A percentile compares a stretch with the other conserved stretches of the same genome.
phyloP scores from a whole-genome alignment of 2,329 filamentous ascomycete species.

The Rosellinia necatrix region DNA sequence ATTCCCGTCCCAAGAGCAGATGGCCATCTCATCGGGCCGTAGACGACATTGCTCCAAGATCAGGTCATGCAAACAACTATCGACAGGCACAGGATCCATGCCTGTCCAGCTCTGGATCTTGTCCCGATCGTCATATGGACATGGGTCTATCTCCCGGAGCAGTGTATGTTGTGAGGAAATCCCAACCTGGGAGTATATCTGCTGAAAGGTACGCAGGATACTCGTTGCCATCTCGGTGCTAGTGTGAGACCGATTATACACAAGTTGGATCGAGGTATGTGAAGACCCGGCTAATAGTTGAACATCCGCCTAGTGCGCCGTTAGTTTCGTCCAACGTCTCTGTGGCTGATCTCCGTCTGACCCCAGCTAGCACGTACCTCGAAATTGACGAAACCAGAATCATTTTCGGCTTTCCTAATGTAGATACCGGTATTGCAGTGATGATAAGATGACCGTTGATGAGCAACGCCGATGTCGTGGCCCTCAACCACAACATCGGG shows the following conservation, averaged over 20 bases:
- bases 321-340: neutral
- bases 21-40: slow-evolving; percentile 17
- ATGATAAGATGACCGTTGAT: slow-evolving; percentile 22
- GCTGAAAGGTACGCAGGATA: slow-evolving; percentile 26
- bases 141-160: slow-evolving; percentile 22
- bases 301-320: slow-evolving; percentile 12
- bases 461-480: slow-evolving; percentile 20
- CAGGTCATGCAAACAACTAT: slow-evolving; percentile 23
- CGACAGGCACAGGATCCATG: slow-evolving; percentile 18
- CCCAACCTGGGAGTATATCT: slow-evolving; percentile 23
- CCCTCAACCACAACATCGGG: slow-evolving; percentile 13
- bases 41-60: slow-evolving; percentile 22
- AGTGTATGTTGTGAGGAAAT: slow-evolving; percentile 7
- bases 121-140: slow-evolving; percentile 11
- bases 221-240: slow-evolving; percentile 26
- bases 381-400: neutral
- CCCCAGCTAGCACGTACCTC: slow-evolving; percentile 4
- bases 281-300: slow-evolving; percentile 18
- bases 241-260: slow-evolving; percentile 23
- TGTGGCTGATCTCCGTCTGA: neutral
- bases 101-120: slow-evolving; percentile 24
- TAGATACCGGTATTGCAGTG: slow-evolving; percentile 26
- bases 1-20: slow-evolving; percentile 24
- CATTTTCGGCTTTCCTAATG: slow-evolving; percentile 5
- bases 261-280: slow-evolving; percentile 11